Evolutionary conservation across 257 asterid genomes (phyloP).

Genomic region (Dorcoceras hygrometricum): DNA sequence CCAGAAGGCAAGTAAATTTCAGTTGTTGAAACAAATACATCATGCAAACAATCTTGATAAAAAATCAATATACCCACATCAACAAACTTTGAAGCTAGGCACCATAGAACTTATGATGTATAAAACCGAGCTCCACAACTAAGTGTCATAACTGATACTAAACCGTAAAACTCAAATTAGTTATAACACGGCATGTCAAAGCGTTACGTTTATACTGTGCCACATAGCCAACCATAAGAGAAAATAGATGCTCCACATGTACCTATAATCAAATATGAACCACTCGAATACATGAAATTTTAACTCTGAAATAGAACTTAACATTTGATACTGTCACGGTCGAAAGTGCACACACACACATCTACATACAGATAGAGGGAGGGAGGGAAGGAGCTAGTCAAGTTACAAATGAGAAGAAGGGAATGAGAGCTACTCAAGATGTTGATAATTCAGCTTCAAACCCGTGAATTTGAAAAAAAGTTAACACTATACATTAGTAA

Average conservation of each 20-base stretch:
- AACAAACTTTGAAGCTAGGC: neutral
- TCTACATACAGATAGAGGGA: too few species aligned
- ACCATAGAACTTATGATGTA: neutral
- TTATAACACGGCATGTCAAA: too few species aligned
- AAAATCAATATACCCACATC: neutral
- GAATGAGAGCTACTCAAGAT: too few species aligned
- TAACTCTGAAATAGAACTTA: neutral
- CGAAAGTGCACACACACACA: too few species aligned
- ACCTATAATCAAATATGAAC: neutral
- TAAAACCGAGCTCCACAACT: neutral
- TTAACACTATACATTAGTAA: neutral
- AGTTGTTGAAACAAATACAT: constrained; percentile 12
- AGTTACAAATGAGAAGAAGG: neutral
- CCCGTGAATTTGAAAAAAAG: neutral
- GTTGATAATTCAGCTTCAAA: neutral
- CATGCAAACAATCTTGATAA: constrained; percentile 3
- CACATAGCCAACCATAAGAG: neutral
- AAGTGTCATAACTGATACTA: too few species aligned
- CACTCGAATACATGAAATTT: neutral
- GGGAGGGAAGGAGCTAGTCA: neutral
- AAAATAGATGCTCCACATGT: neutral
- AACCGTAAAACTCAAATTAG: neutral
- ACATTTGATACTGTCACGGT: too few species aligned
- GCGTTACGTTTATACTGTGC: neutral
- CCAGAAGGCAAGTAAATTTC: constrained; percentile 22